Percentiles rank a stretch among this genome's conserved stretches.
Conservation (phyloP, 2,329 filamentous ascomycete species). For the Pseudopithomyces chartarum region DNA sequence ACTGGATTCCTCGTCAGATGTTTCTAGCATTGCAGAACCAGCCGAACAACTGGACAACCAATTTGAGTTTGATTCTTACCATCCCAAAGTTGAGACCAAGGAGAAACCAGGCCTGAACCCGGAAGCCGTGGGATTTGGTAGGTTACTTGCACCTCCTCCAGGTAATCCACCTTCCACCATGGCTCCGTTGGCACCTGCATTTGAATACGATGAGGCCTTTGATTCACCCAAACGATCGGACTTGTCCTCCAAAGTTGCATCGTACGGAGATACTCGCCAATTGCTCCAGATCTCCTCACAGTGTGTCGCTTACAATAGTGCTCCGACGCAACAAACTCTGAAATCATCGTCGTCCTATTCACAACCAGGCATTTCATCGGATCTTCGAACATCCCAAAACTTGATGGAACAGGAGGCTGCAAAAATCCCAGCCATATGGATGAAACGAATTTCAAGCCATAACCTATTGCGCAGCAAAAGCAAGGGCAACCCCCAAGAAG, state of each 20-base stretch:
- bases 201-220: conserved; percentile 22
- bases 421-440: conserved; percentile 41
- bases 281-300: conserved; percentile 27
- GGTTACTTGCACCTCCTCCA: conserved; percentile 15
- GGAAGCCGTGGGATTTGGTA: conserved; percentile 2
- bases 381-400: conserved; percentile 26
- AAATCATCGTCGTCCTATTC: conserved; percentile 36
- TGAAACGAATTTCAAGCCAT: conserved; percentile 31
- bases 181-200: conserved; percentile 34
- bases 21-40: not conserved
- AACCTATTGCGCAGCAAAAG: conserved; percentile 23
- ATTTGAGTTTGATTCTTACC: conserved; percentile 30
- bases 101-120: not conserved
- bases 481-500: conserved; percentile 6
- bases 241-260: conserved; percentile 33
- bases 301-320: conserved; percentile 4
- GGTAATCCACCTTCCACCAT: conserved; percentile 29
- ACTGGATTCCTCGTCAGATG: not conserved
- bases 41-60: conserved; percentile 17
- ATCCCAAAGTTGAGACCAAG: not conserved
- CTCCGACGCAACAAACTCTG: conserved; percentile 5
- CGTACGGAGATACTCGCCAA: conserved; percentile 43
- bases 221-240: conserved; percentile 15
- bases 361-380: conserved; percentile 17
- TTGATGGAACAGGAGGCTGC: conserved; percentile 30